Conservation (phyloP, 1,284 basidiomycete genomes). For the Cronartium quercuum region DNA sequence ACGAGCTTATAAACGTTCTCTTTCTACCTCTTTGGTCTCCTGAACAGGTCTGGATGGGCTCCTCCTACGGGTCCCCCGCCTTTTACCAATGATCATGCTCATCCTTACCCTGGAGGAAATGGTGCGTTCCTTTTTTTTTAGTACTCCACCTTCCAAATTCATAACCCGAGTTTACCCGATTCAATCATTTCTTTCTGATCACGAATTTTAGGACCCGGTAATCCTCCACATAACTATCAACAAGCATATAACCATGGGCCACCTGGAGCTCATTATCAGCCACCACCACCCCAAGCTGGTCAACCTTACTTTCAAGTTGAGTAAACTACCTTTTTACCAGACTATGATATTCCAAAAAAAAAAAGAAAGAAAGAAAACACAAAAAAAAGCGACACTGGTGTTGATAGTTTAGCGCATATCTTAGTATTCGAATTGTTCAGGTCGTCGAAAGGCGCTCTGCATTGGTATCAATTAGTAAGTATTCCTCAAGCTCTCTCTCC, state of each 20-base stretch:
- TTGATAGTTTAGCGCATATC: background rate
- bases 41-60: conserved; percentile 5
- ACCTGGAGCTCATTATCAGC: conserved; percentile 36
- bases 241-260: conserved; percentile 33
- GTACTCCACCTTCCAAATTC: background rate
- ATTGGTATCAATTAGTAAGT: conserved; percentile 78
- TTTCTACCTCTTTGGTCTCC: background rate
- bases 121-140: conserved; percentile 1
- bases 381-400: too few relatives aligned
- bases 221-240: conserved; percentile 29
- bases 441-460: conserved; percentile 46
- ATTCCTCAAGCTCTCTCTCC: conserved; percentile 4
- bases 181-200: background rate
- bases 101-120: conserved; percentile 34
- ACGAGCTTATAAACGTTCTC: background rate
- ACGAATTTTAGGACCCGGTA: conserved; percentile 15
- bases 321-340: background rate
- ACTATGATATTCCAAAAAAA: too few relatives aligned
- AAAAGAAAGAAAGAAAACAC: too few relatives aligned
- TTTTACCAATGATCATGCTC: conserved; percentile 27
- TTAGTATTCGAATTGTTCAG: conserved; percentile 46
- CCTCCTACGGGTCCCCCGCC: conserved; percentile 35
- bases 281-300: conserved; percentile 22
- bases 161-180: background rate
- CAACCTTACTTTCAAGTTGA: conserved; percentile 37